These are phyloP conservation scores for Penicillium psychrosexuale DNA, from an alignment of 2,329 filamentous ascomycete genomes.

Conservation along the genomic window DNA sequence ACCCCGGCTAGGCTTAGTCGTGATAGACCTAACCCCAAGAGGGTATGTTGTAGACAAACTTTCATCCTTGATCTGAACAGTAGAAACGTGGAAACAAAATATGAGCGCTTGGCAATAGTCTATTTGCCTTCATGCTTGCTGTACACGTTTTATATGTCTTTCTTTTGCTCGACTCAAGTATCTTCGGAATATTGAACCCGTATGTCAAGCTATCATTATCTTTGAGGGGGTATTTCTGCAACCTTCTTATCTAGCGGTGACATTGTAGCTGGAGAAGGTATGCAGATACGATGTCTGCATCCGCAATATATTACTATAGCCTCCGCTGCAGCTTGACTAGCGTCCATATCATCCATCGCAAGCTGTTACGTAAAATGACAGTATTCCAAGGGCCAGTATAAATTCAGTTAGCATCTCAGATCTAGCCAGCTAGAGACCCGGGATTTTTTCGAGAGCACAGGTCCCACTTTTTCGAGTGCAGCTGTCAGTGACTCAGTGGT, in stretches of 20 bases:
- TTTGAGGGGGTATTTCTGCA: too few relatives aligned
- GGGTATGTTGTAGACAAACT: slow-evolving; percentile 1
- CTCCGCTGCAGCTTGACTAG: background rate
- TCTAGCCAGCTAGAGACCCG: too few relatives aligned
- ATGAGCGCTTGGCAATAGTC: background rate
- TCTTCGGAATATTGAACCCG: background rate
- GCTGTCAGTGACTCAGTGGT: background rate
- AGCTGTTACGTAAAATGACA: background rate
- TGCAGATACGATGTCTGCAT: background rate
- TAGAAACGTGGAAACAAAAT: background rate
- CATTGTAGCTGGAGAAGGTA: background rate
- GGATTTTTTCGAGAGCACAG: too few relatives aligned
- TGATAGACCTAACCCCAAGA: slow-evolving; percentile 7
- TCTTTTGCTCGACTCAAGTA: background rate
- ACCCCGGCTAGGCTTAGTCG: slow-evolving; percentile 2
- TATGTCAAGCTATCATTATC: background rate
- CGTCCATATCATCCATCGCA: background rate
- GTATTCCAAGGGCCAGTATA: background rate
- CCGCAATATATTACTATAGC: background rate
- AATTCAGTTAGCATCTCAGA: background rate
- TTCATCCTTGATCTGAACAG: background rate
- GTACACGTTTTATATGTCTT: background rate
- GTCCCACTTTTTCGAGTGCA: background rate
- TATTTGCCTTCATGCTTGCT: background rate
- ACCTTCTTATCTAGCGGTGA: background rate